A percentile compares a stretch with the other conserved stretches of the same genome.
phyloP scores from a whole-genome alignment of 345 rosid species.

The Populus simonii region DNA sequence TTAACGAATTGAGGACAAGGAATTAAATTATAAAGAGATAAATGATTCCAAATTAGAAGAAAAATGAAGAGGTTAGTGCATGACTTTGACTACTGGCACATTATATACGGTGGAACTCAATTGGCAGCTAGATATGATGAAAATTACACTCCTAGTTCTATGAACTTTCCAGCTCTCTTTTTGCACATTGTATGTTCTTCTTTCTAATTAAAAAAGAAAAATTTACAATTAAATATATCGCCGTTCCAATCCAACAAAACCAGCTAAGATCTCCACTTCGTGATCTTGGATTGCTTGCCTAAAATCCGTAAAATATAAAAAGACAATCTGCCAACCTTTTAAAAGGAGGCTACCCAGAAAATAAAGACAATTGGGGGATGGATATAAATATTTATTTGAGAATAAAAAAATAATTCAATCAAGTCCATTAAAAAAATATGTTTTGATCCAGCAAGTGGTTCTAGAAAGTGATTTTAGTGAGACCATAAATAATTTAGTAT shows the following conservation, averaged over 20 bases:
- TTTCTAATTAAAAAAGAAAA: not conserved
- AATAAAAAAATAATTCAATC: constrained; percentile 14
- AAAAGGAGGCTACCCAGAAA: constrained; percentile 26
- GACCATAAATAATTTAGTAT: not conserved
- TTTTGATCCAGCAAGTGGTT: constrained; percentile 7
- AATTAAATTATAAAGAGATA: not conserved
- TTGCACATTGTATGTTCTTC: not conserved
- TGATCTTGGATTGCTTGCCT: not conserved
- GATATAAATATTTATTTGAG: constrained; percentile 13
- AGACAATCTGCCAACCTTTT: constrained; percentile 27
- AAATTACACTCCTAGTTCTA: not conserved
- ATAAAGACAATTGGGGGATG: constrained; percentile 21
- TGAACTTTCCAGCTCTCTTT: not conserved
- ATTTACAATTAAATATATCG: not conserved
- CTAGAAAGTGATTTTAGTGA: constrained; percentile 8
- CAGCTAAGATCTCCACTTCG: constrained; percentile 56
- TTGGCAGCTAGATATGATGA: not conserved
- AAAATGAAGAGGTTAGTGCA: not conserved
- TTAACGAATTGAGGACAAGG: not conserved
- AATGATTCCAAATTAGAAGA: not conserved
- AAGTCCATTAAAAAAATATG: not conserved
- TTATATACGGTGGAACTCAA: not conserved
- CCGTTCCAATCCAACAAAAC: constrained; percentile 18
- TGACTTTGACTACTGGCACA: not conserved
- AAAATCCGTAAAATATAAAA: constrained; percentile 16